Evolutionary conservation across 495 filamentous ascomycete genomes (phyloP), one percentile per base, ranked within the genome.

Genomic region (Penicillium crystallinum): DNA sequence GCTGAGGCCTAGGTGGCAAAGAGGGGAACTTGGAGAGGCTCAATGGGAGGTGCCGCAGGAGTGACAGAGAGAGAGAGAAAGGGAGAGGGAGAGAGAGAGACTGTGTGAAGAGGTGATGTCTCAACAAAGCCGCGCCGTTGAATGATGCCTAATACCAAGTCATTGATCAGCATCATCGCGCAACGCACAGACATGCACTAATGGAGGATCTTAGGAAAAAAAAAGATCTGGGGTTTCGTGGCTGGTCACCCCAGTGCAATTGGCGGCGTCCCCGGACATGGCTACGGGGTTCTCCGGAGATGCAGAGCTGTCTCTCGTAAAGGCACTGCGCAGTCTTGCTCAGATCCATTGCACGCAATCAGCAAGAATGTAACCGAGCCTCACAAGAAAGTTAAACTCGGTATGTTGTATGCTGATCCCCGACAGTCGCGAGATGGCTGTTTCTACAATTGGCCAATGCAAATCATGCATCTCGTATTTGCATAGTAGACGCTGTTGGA

Each of bases 181-280:
- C 48, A 52, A 49, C 53, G 63, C 63, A 65, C 63, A 63, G 63
- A 65, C 56, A 27, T 18, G 34, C 56, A 49, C 52, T 55, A 53
- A 53, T 31, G 34, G 22, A 6, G 38, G 57, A 53, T 52, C 47
- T 43, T 38, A 54, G 47, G n/a, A n/a, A n/a, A n/a, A n/a, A n/a
- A n/a, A 53, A 38, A 52, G 43, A 62, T 58, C 56, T 51, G 62
- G 59, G 62, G 59, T 55, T 35, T 46, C 40, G 54, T 46, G 50
- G 53, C 27, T 36, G 37, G 31, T 21, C 47, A 22, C 23, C 31
- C 23, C 19, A 44, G 25, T 22, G 42, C 2, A 31, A 15, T 36
- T 15, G 11, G 22, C 19, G 30, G 6, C 15, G 47, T 25, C 29
- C 25, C 9, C 25, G 23, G 23, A 27, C 3, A 27, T 27, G 7